These are phyloP conservation scores for Yamadazyma nakazawae DNA, from an alignment of 805 yeast species.

Conservation along the genomic window DNA sequence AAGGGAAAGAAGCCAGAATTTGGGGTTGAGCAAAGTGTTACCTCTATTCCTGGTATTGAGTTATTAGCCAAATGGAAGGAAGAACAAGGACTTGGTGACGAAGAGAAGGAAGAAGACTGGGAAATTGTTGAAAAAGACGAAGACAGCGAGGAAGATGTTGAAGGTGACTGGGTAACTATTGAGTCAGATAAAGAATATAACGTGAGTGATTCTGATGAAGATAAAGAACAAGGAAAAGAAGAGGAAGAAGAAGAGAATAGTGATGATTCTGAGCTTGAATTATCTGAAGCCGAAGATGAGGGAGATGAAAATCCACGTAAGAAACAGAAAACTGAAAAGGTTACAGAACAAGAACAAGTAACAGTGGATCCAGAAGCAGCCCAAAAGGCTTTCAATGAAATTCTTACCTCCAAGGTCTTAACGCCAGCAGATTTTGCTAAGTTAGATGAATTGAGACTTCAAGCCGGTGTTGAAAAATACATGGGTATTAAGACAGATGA, in stretches of 20 bases:
- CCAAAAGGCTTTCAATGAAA: conserved; percentile 32
- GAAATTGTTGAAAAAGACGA: conserved; percentile 54
- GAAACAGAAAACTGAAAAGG: conserved; percentile 26
- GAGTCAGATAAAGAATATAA: conserved; percentile 78
- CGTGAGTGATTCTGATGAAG: conserved; percentile 50
- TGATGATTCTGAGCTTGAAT: conserved; percentile 24
- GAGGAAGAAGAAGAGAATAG: conserved; percentile 26
- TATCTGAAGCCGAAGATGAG: conserved; percentile 22
- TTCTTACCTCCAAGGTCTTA: conserved; percentile 72
- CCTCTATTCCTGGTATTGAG: conserved; percentile 90
- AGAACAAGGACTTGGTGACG: conserved; percentile 51
- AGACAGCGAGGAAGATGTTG: conserved; percentile 53
- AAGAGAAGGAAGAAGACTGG: conserved; percentile 52
- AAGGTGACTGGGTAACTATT: conserved; percentile 89
- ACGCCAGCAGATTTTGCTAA: conserved; percentile 99
- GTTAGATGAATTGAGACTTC: conserved; percentile 77
- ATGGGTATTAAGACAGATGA: conserved; percentile 79
- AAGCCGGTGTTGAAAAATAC: conserved; percentile 81
- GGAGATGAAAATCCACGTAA: conserved; percentile 20
- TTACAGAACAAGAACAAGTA: conserved; percentile 8
- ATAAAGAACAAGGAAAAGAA: conserved; percentile 35
- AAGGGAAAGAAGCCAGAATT: conserved; percentile 50
- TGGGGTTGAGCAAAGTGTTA: conserved; percentile 68
- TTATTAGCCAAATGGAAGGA: conserved; percentile 82
- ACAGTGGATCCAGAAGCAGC: conserved; percentile 3